A percentile compares a stretch with the other conserved stretches of the same genome.
phyloP scores from a whole-genome alignment of 2,329 filamentous ascomycete genomes.

The Rutstroemia sydowiana region DNA sequence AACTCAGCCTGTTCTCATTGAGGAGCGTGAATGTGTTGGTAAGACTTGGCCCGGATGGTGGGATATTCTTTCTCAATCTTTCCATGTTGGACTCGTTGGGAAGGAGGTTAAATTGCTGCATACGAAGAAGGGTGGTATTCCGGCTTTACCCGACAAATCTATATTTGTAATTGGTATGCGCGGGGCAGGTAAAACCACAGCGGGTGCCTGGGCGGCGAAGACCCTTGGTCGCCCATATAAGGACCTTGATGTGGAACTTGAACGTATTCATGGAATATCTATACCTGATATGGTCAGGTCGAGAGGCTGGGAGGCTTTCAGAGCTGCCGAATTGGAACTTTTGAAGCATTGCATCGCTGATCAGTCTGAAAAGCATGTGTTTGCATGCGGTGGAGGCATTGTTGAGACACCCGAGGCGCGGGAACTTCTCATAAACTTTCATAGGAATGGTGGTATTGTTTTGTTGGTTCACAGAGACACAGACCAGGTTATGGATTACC shows the following conservation, averaged over 20 bases:
- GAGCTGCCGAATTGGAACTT: conserved; percentile 68
- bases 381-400: conserved; percentile 90
- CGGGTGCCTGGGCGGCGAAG: conserved; percentile 75
- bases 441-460: conserved; percentile 72
- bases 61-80: conserved; percentile 76
- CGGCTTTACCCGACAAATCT: conserved; percentile 46
- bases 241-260: conserved; percentile 84
- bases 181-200: conserved; percentile 92
- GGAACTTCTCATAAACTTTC: conserved; percentile 65
- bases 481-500: conserved; percentile 78
- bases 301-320: conserved; percentile 82
- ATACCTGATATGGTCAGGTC: conserved; percentile 80
- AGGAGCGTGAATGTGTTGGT: conserved; percentile 86
- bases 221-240: conserved; percentile 70
- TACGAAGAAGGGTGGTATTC: conserved; percentile 33
- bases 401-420: conserved; percentile 80
- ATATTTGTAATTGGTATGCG: conserved; percentile 97
- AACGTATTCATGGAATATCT: conserved; percentile 61
- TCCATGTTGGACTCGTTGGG: conserved; percentile 70
- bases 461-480: conserved; percentile 84
- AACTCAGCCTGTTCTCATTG: conserved; percentile 65
- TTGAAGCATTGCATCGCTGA: conserved; percentile 68
- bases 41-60: conserved; percentile 99
- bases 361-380: conserved; percentile 67
- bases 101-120: conserved; percentile 41